phyloP scores from a whole-genome alignment of 441 rosid species.

The Metrosideros polymorpha region DNA sequence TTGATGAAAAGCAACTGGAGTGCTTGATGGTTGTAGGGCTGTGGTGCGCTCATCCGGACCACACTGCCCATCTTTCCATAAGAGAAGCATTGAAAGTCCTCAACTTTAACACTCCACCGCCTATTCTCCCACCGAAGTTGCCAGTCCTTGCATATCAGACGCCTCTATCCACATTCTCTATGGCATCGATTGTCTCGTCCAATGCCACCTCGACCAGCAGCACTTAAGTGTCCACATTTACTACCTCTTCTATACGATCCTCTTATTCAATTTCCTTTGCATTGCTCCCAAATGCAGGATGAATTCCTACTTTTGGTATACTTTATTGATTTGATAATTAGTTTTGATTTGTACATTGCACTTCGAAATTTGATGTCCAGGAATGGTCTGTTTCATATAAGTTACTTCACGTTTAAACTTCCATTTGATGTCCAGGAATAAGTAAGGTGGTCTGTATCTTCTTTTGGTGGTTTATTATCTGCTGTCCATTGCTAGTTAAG shows the following conservation, averaged over 20 bases:
- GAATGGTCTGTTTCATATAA: background rate
- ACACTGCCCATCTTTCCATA: background rate
- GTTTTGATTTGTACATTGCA: background rate
- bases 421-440: background rate
- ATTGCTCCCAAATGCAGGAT: background rate
- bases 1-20: background rate
- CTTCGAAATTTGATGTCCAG: background rate
- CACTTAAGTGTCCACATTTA: background rate
- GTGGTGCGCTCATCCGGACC: background rate
- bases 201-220: background rate
- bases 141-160: background rate
- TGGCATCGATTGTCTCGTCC: background rate
- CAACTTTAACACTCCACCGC: background rate
- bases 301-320: fast-evolving
- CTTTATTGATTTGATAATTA: background rate
- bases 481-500: background rate
- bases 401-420: background rate
- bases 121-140: background rate
- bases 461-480: background rate
- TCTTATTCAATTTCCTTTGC: fast-evolving
- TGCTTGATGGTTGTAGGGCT: background rate
- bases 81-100: background rate
- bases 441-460: background rate
- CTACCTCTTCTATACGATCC: background rate
- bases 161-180: background rate